Base-by-base conservation (phyloP, 257 asterid genomes). In the Leonotis leonurus region DNA sequence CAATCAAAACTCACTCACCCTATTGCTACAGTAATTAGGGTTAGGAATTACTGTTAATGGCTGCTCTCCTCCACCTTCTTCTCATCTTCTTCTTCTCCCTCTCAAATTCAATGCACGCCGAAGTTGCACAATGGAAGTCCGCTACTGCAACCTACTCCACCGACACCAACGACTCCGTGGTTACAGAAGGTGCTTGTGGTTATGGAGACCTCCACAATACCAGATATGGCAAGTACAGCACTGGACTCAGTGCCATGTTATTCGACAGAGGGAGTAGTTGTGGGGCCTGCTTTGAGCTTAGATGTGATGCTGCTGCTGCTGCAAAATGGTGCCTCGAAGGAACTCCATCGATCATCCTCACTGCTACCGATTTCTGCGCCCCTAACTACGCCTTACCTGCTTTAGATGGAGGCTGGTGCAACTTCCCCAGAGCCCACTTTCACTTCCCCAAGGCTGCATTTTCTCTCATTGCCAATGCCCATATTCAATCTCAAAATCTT, bases 151-250 rank as follows among this genome's bases (percentile, higher is more conserved):
- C 77, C 14, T 72, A 41, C 55, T 59, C 72, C 39, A 59, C 24
- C 21, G 77, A 65, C 30, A 29, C 65, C 16, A 18, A 65, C 6
- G 72, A 39, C 77, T 67, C 77, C 64, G 59, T 65, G 24, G 11
- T 59, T 25, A 65, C 69, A 74, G 72, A 64, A 55, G 75, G 79
- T 3, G 79, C 75, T 44, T 74, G 75, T 39, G 79, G 79, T 3
- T 74, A 56, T 30, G 75, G 79, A 26, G 72, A 69, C 60, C 69
- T 64, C 49, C 65, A 74, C 43, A 69, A 40, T 18, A 73, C 63
- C 62, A 69, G 59, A 20, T 69, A 64, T 6, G 75, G 79, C 48
- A 74, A 64, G 66, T 69, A 52, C 56, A 69, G 66, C 21, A 63
- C 65, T 4, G 75, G 53, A 16, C 65, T 74, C 17, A 74, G 79